Conservation (phyloP, 805 yeast species). For the Candida xiaguanensis region DNA sequence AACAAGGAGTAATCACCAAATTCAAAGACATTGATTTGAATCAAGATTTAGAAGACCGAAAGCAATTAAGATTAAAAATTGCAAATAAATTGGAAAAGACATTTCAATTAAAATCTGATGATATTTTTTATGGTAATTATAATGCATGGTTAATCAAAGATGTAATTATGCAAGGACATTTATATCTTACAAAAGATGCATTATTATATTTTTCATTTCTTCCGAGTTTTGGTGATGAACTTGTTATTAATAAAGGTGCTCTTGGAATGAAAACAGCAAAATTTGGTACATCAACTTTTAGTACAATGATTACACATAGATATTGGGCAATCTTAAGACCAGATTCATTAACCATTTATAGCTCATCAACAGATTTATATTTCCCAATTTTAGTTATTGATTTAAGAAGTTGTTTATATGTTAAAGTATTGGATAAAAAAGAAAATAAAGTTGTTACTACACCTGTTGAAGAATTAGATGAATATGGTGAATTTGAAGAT, state of each 20-base stretch:
- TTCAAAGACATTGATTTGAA: conserved; percentile 7
- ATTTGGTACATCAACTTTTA: conserved; percentile 35
- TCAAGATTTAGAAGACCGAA: conserved; percentile 10
- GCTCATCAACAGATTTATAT: conserved; percentile 73
- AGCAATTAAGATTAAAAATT: conserved; percentile 17
- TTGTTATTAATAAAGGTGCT: conserved; percentile 31
- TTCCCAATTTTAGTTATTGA: conserved; percentile 79
- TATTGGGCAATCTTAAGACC: conserved; percentile 80
- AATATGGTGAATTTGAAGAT: conserved; percentile 21
- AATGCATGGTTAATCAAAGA: conserved; percentile 80
- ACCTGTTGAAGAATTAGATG: conserved; percentile 3
- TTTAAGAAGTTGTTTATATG: conserved; percentile 57
- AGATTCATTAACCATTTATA: conserved; percentile 64
- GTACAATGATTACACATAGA: conserved; percentile 40
- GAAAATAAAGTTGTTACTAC: conserved; percentile 8
- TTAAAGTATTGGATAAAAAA: conserved; percentile 45
- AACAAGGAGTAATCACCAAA: conserved; percentile 11
- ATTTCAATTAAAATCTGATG: conserved; percentile 49
- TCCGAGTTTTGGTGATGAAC: conserved; percentile 47
- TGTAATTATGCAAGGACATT: conserved; percentile 81
- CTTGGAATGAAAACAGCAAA: conserved; percentile 36
- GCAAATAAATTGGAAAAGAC: conserved; percentile 34
- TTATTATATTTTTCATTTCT: conserved; percentile 75
- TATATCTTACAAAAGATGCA: conserved; percentile 63
- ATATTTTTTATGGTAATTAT: conserved; percentile 56